Conservation (phyloP, 2,329 filamentous ascomycete genomes). For the Calonectria pseudoreteaudii region DNA sequence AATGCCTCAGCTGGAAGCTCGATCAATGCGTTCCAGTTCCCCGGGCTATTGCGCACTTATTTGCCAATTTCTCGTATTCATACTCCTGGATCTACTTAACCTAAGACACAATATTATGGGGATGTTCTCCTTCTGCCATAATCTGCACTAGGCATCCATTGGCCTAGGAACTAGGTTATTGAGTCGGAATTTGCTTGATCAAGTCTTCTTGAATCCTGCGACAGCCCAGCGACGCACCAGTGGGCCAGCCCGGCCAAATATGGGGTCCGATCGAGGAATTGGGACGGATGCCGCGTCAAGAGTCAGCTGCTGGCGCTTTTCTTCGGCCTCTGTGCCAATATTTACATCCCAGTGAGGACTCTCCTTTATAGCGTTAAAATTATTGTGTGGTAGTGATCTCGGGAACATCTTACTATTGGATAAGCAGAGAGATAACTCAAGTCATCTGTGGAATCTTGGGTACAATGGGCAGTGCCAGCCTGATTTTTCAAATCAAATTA, state of each 20-base stretch:
- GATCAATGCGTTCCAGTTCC: background rate
- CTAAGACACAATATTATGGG: background rate
- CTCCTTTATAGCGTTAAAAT: background rate
- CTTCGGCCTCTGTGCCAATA: background rate
- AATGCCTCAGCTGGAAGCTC: background rate
- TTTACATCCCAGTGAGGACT: background rate
- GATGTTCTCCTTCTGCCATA: too few species aligned
- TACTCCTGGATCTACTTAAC: background rate
- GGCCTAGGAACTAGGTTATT: too few species aligned
- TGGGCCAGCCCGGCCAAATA: background rate
- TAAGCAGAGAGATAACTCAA: background rate
- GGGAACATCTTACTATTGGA: background rate
- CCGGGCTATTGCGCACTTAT: too few species aligned
- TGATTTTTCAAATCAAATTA: background rate
- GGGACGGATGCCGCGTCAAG: background rate
- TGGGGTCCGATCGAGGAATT: background rate
- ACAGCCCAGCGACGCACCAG: background rate
- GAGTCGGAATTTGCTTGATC: background rate
- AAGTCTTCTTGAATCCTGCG: background rate
- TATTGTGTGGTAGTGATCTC: background rate
- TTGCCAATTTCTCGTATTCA: background rate
- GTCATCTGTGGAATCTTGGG: background rate
- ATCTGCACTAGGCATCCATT: too few species aligned
- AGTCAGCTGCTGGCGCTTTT: background rate
- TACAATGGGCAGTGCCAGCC: background rate